Base-by-base conservation (phyloP, 768 basidiomycete genomes). In the Boletus rex-veris region DNA sequence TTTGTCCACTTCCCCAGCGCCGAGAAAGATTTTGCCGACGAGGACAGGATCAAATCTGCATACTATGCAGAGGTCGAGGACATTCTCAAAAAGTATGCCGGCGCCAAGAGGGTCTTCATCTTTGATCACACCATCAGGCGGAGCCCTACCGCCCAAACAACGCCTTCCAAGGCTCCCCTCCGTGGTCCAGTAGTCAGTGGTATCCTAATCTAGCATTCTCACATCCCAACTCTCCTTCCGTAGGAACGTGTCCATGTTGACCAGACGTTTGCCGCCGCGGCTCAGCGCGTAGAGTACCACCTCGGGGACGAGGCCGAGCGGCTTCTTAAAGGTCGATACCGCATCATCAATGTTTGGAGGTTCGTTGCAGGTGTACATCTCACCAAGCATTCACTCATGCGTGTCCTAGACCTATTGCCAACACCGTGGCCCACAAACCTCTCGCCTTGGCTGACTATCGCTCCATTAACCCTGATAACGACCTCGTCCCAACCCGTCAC, bases 271-370 rank as follows among this genome's bases (percentile, higher is more conserved):
- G 56, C 57, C 5, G 68, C 76, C 0, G 66, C 70, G 7, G 62
- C 69, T n/a, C 55, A 58, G 18, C 74, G 78, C 6, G 76, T 79
- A 0, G 59, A 68, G 24, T 54, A 63, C 15, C 75, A 77, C 42
- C 71, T 73, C 19, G 67, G 68, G 5, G 70, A 67, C 11, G 77
- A 78, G 26, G 78, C 75, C 1, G 73, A 75, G 53, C 70, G 68
- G 15, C 70, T 76, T 18, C 66, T 78, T 50, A 66, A 73, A 52
- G 64, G 69, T 12, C 74, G 77, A 46, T 67, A 71, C 30, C 74
- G 73, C 45, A 75, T 78, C 59, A 75, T 78, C 62, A 78, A 78
- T 55, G 72, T 77, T 45, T 77, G 77, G 77, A 74, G 77, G 58
- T 65, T 9, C 42, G 57, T 42, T 16, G 4, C n/a, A 7, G 10